phyloP scores from a whole-genome alignment of 2,329 filamentous ascomycete species.

The Clonostachys solani region DNA sequence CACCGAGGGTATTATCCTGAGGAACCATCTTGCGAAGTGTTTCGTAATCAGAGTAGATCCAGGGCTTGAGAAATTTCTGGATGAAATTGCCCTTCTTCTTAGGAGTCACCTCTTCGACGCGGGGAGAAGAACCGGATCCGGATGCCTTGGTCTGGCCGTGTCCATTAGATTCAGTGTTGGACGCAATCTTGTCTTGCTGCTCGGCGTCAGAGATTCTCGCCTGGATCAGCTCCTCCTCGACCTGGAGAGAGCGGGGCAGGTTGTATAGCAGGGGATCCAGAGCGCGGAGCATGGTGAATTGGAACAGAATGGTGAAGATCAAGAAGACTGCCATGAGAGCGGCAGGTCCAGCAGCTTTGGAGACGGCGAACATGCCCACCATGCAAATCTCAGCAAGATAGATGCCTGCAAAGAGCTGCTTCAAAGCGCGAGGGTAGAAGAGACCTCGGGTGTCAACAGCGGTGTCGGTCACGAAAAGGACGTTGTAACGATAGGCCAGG shows the following conservation, averaged over 20 bases:
- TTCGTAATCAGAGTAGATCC: slow-evolving; percentile 69
- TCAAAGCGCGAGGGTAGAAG: slow-evolving; percentile 81
- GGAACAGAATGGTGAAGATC: slow-evolving; percentile 72
- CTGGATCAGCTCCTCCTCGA: slow-evolving; percentile 34
- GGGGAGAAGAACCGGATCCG: slow-evolving; percentile 8
- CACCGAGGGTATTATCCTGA: slow-evolving; percentile 36
- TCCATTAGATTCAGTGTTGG: slow-evolving; percentile 10
- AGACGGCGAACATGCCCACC: slow-evolving; percentile 75
- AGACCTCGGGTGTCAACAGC: slow-evolving; percentile 84
- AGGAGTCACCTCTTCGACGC: slow-evolving; percentile 7
- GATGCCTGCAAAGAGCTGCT: slow-evolving; percentile 78
- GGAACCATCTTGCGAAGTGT: slow-evolving; percentile 70
- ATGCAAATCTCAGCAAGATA: slow-evolving; percentile 79
- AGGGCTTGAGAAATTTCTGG: slow-evolving; percentile 66
- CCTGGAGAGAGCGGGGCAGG: slow-evolving; percentile 58
- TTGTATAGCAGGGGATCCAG: slow-evolving; percentile 69
- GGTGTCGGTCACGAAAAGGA: slow-evolving; percentile 76
- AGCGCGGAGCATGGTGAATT: slow-evolving; percentile 65
- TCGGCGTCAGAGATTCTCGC: slow-evolving; percentile 8
- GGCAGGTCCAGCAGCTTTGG: slow-evolving; percentile 62
- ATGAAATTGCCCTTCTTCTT: slow-evolving; percentile 48
- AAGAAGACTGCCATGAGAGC: slow-evolving; percentile 73
- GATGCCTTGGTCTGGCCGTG: slow-evolving; percentile 17
- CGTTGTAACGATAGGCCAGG: slow-evolving; percentile 80
- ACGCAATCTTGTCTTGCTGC: slow-evolving; percentile 6